Base-by-base conservation (phyloP, 352 stramenopile genomes). In the Peronospora belbahrii region DNA sequence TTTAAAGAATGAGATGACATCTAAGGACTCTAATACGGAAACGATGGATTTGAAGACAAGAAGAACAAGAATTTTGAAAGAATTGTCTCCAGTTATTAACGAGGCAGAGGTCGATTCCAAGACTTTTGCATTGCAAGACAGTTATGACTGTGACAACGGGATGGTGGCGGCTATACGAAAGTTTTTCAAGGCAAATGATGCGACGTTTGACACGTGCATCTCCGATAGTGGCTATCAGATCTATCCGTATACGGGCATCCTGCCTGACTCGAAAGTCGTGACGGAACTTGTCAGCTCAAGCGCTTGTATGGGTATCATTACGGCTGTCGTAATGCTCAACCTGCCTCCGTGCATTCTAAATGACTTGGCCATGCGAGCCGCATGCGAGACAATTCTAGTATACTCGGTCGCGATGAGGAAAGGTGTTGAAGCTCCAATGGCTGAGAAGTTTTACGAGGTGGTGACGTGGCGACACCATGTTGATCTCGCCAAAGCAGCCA, bases 301-400 rank as follows among this genome's bases (percentile, higher is more conserved):
- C 20, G 44, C 62, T 23, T 88, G 75, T 40, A 69, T 85, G 54
- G 54, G 50, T 0, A 64, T 83, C 39, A 66, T 83, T 48, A 75
- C 56, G 1, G 62, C 56, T 13, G 61, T 73, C 4, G 55, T 65
- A 24, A 35, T 83, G 22, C 46, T 73, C 5, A 39, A 67, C 9
- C 59, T 82, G 32, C 59, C 59, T 6, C 66, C 76, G 34, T 88
- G 75, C 15, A 68, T 67, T 34, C 41, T 85, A 9, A 48, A 68
- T 30, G 47, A 70, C 13, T 56, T 88, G 48, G 65, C 65, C 14
- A 48, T 85, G 35, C 66, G 63, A n/a, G 69, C 75, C 5, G 59
- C 65, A 25, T 69, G 75, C 32, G 75, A 88, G 54, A 81, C 71
- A 41, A 35, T 88, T 18, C 62, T 88, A 24, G 77, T 78, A 52